A percentile compares a stretch with the other conserved stretches of the same genome.
phyloP scores from a whole-genome alignment of 306 rosid species.

The Prunus padus region DNA sequence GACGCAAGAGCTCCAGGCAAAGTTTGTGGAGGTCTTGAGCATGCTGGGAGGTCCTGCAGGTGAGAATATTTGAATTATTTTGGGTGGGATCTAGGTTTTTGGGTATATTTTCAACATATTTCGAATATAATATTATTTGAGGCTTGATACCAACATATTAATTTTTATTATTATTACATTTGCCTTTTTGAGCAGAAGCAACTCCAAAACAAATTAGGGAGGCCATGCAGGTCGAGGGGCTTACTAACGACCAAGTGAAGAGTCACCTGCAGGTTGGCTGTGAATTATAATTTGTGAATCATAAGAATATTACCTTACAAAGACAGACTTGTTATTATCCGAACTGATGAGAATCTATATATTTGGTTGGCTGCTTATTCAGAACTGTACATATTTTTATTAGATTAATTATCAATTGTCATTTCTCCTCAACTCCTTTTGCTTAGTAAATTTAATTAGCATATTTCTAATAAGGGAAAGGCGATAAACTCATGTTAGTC shows the following conservation, averaged over 20 bases:
- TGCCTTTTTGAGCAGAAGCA: slow-evolving; percentile 17
- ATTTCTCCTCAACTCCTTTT: no score
- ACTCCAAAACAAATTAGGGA: slow-evolving; percentile 25
- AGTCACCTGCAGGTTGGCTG: slow-evolving; percentile 32
- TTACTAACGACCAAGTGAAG: slow-evolving; percentile 31
- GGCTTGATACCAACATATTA: background rate
- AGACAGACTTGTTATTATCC: no score
- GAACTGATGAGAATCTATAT: no score
- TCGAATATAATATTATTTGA: no score
- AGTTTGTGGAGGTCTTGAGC: slow-evolving; percentile 7
- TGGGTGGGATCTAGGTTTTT: background rate
- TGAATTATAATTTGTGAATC: background rate
- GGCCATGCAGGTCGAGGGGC: slow-evolving; percentile 21
- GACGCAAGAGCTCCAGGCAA: slow-evolving; percentile 19
- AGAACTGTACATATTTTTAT: no score
- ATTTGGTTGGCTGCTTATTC: no score
- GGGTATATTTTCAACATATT: no score
- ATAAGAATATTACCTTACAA: no score
- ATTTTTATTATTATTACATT: background rate
- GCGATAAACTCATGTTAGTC: no score
- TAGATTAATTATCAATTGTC: no score
- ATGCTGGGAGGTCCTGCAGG: slow-evolving; percentile 28
- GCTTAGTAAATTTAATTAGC: no score
- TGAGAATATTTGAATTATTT: background rate
- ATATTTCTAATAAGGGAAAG: no score